These are phyloP conservation scores for Kuraishia hungarica DNA, from an alignment of 805 yeast genomes.

Conservation along the genomic window DNA sequence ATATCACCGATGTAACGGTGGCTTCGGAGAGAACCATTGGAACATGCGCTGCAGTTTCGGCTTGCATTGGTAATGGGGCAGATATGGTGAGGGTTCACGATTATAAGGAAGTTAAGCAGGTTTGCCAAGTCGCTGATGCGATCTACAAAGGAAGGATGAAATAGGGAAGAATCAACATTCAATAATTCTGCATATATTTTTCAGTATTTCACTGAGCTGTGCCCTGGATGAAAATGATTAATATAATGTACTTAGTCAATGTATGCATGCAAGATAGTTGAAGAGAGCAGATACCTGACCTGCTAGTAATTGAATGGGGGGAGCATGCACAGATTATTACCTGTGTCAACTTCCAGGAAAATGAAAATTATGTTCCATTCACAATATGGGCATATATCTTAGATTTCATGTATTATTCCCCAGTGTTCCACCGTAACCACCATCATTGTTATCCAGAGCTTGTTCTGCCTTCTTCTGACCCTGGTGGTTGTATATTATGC, in stretches of 20 bases:
- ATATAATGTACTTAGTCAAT: too few relatives aligned
- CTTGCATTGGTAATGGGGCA: constrained; percentile 64
- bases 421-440: not conserved
- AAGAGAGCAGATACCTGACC: too few relatives aligned
- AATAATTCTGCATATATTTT: too few relatives aligned
- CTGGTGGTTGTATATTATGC: not conserved
- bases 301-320: too few relatives aligned
- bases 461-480: not conserved
- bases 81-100: constrained; percentile 90
- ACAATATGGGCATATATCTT: too few relatives aligned
- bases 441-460: not conserved
- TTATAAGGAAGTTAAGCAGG: constrained; percentile 41
- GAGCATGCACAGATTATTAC: too few relatives aligned
- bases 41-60: constrained; percentile 66
- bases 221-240: too few relatives aligned
- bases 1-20: constrained; percentile 45
- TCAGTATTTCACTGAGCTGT: too few relatives aligned
- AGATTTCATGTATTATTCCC: too few relatives aligned
- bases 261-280: too few relatives aligned
- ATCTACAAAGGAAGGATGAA: constrained; percentile 2
- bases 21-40: constrained; percentile 65
- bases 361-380: too few relatives aligned
- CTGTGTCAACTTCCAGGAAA: too few relatives aligned
- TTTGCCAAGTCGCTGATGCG: constrained; percentile 4
- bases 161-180: not conserved